Percentiles rank a stretch among this genome's conserved stretches.
These are phyloP conservation scores for Teunomyces funiuensis DNA, from an alignment of 805 yeast species.

Conservation along the genomic window DNA sequence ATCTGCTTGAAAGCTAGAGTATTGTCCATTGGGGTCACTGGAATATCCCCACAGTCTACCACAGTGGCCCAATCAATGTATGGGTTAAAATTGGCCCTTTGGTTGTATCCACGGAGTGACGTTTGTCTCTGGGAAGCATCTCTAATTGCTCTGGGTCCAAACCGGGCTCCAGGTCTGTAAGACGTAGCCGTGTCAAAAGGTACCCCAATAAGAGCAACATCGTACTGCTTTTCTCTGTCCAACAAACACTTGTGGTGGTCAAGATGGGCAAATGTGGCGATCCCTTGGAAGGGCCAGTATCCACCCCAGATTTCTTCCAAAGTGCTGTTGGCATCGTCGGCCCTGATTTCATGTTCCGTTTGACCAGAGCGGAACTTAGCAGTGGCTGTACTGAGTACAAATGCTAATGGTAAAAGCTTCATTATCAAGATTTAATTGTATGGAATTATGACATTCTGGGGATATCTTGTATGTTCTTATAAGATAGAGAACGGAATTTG, in stretches of 20 bases:
- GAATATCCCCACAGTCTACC: constrained; percentile 58
- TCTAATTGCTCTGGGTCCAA: constrained; percentile 76
- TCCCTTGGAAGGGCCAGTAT: constrained; percentile 70
- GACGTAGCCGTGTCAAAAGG: constrained; percentile 85
- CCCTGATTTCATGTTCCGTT: background rate
- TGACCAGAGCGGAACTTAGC: background rate
- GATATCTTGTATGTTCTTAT: background rate
- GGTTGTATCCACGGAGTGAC: constrained; percentile 66
- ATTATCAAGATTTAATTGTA: background rate
- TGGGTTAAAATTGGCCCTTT: constrained; percentile 58
- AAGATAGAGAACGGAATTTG: background rate
- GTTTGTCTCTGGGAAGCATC: constrained; percentile 72
- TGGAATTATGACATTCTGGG: background rate
- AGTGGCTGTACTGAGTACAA: background rate
- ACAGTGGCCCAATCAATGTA: constrained; percentile 49
- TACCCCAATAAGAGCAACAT: constrained; percentile 73
- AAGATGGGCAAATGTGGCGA: constrained; percentile 73
- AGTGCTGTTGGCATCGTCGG: constrained; percentile 12
- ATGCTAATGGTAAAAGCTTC: constrained; percentile 1
- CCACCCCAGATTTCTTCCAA: constrained; percentile 69
- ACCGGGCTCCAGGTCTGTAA: constrained; percentile 78
- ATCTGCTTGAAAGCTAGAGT: constrained; percentile 52
- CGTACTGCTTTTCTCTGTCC: constrained; percentile 49
- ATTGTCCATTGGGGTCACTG: constrained; percentile 61
- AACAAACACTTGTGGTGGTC: constrained; percentile 59